Conservation (phyloP, 2,329 filamentous ascomycete genomes). For the Alternaria atra region DNA sequence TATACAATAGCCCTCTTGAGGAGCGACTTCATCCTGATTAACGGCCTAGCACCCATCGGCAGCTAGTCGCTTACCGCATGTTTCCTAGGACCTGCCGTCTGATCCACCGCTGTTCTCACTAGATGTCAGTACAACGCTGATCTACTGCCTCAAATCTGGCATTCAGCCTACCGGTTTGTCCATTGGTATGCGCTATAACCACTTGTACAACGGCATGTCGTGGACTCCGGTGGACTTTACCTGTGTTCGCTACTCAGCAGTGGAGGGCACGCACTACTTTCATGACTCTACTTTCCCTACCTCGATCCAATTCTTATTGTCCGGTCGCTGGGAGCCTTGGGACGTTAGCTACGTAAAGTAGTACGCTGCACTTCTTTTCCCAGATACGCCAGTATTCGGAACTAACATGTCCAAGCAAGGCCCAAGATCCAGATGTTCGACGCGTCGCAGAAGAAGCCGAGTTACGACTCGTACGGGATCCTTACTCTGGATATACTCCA, state of each 20-base stretch:
- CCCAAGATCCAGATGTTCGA: conserved; percentile 41
- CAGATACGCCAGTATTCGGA: background rate
- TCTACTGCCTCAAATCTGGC: conserved; percentile 11
- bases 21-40: conserved; percentile 23
- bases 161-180: conserved; percentile 1
- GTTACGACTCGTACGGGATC: conserved; percentile 26
- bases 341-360: conserved; percentile 42
- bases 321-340: conserved; percentile 44
- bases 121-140: conserved; percentile 10
- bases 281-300: conserved; percentile 38
- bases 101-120: conserved; percentile 22
- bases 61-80: conserved; percentile 25
- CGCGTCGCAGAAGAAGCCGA: conserved; percentile 43
- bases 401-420: conserved; percentile 30
- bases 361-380: conserved; percentile 23
- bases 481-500: conserved; percentile 28
- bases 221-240: conserved; percentile 38
- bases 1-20: conserved; percentile 7
- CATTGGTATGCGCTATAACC: background rate
- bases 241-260: conserved; percentile 39
- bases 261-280: conserved; percentile 45
- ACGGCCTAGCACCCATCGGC: conserved; percentile 19
- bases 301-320: conserved; percentile 43
- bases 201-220: conserved; percentile 36
- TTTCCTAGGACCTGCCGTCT: conserved; percentile 21